These are phyloP conservation scores for Boletus pseudo-olivaceus DNA, from an alignment of 768 basidiomycete genomes.

Conservation along the genomic window DNA sequence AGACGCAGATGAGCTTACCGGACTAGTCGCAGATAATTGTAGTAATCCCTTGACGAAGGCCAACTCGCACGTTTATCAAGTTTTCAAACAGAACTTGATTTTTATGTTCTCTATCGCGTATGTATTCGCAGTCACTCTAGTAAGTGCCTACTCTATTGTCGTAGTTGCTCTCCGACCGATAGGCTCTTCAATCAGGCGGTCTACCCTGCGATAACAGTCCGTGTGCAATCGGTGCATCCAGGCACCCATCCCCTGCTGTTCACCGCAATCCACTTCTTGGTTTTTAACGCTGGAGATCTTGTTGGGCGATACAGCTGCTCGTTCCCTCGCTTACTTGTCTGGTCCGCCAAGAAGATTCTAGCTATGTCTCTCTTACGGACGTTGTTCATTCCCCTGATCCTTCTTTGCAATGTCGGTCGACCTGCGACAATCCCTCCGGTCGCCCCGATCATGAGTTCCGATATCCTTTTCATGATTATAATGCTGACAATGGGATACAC, in stretches of 20 bases:
- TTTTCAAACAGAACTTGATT: conserved; percentile 60
- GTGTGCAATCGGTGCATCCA: conserved; percentile 63
- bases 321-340: conserved; percentile 60
- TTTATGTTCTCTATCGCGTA: conserved; percentile 74
- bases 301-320: conserved; percentile 66
- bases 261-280: conserved; percentile 70
- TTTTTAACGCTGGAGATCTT: conserved; percentile 73
- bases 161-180: conserved; percentile 4
- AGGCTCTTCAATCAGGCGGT: conserved; percentile 53
- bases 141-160: conserved; percentile 33
- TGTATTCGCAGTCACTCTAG: conserved; percentile 78
- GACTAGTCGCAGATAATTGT: conserved; percentile 35
- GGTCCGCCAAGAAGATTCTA: conserved; percentile 63
- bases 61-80: conserved; percentile 43
- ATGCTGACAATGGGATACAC: conserved; percentile 71
- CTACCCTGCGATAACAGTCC: conserved; percentile 82
- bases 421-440: conserved; percentile 29
- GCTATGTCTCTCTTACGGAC: conserved; percentile 64
- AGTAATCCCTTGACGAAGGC: conserved; percentile 29
- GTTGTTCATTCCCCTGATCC: conserved; percentile 80
- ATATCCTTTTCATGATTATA: conserved; percentile 70
- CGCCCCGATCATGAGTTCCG: conserved; percentile 61
- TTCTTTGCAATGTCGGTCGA: conserved; percentile 82
- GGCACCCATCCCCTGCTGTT: conserved; percentile 79
- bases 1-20: conserved; percentile 27